Base-by-base conservation (phyloP, 768 basidiomycete species). In the Heimioporus sp. region DNA sequence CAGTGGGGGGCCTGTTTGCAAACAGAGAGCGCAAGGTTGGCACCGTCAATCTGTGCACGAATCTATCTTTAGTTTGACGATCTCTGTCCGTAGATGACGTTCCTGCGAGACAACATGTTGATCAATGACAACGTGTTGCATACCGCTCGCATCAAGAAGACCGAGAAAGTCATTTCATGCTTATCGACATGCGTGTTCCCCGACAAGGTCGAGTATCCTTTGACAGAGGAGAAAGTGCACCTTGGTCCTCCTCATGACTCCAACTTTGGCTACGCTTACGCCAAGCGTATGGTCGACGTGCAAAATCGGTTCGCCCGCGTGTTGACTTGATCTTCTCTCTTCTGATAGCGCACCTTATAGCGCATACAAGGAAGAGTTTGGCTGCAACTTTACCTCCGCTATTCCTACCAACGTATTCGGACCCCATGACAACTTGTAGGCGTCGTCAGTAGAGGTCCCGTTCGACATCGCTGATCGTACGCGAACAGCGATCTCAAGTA, bases 351-450 rank as follows among this genome's bases (percentile, higher is more conserved):
- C 7, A 0, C 6, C 40, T 16, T 24, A 24, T 52, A 95, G 94
- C 56, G 95, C 95, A 0, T 98, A 98, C 79, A 87, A 94, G 73
- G 92, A 96, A 59, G 87, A 98, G 69, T 96, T 87, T 61, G 95
- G 94, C 17, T 85, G 85, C 73, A 92, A 92, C 71, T 98, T 97
- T 66, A 97, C 94, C 5, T 92, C 92, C 38, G 93, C 94, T 13
- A 98, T 98, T 64, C 95, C 96, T 1, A 98, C 96, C 11, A 97
- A 95, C 66, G 85, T 98, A n/a, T 98, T 98, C 65, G 95, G 95
- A 13, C 91, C 90, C 5, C 70, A 92, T 63, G 95, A 97, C 72
- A 98, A 98, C 75, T 98, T 90, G 91, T 89, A 56, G 51, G 79
- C 65, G 20, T 16, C 16, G 20, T 32, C 15, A 43, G 34, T 24